phyloP scores from a whole-genome alignment of 768 basidiomycete species.

The Russula lepida region DNA sequence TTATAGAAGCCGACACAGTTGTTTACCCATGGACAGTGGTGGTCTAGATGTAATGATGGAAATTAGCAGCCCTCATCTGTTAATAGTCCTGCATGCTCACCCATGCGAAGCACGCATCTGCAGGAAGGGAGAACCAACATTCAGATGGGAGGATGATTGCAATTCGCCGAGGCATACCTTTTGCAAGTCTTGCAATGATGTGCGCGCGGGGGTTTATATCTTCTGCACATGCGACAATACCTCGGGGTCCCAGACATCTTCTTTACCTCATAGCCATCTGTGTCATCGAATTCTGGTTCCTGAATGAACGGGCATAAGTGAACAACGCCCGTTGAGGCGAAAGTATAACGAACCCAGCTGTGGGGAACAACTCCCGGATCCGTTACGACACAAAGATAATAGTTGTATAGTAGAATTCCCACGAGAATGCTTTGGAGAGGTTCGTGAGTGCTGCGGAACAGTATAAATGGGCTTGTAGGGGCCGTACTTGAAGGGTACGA shows the following conservation, averaged over 20 bases:
- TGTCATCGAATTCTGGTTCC: constrained; percentile 61
- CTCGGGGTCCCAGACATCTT: constrained; percentile 74
- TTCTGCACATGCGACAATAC: constrained; percentile 79
- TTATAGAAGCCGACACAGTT: constrained; percentile 94
- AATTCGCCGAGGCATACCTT: constrained; percentile 39
- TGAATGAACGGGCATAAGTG: constrained; percentile 26
- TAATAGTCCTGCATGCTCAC: constrained; percentile 32
- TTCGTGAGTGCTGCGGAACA: constrained; percentile 8
- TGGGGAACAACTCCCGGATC: constrained; percentile 80
- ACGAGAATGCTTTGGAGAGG: constrained; percentile 52
- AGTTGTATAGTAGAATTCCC: constrained; percentile 78
- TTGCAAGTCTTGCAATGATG: constrained; percentile 92
- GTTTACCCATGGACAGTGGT: constrained; percentile 89
- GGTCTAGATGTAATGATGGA: constrained; percentile 41
- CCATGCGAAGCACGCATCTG: constrained; percentile 87
- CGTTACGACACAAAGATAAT: constrained; percentile 71
- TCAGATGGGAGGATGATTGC: not conserved
- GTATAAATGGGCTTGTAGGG: not conserved
- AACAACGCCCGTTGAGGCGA: not conserved
- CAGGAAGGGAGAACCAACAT: not conserved
- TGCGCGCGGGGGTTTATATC: constrained; percentile 79
- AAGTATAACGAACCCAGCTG: constrained; percentile 52
- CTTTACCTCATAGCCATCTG: constrained; percentile 85
- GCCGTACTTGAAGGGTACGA: constrained; percentile 86
- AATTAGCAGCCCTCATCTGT: not conserved